Conservation (phyloP, 2,329 filamentous ascomycete species). For the Thermothelomyces thermophilus region DNA sequence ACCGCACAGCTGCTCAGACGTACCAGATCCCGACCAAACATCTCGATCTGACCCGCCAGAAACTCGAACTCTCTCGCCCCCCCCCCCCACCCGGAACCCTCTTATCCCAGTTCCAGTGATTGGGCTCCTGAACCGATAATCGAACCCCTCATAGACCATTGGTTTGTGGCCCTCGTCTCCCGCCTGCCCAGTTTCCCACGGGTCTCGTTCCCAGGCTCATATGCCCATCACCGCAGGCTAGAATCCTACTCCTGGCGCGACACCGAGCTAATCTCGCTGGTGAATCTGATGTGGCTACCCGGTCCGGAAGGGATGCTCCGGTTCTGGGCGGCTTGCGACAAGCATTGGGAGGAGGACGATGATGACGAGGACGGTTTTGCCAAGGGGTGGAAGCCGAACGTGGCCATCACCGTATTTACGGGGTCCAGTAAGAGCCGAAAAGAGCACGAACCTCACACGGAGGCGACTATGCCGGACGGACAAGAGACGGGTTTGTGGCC, state of each 20-base stretch:
- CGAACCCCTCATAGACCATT: slow-evolving; percentile 55
- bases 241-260: slow-evolving; percentile 60
- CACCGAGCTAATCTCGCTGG: slow-evolving; percentile 55
- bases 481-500: no score
- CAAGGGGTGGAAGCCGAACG: slow-evolving; percentile 30
- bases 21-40: slow-evolving; percentile 56
- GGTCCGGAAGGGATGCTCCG: slow-evolving; percentile 56
- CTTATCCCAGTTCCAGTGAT: slow-evolving; percentile 44
- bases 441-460: not conserved
- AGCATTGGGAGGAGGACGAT: slow-evolving; percentile 26
- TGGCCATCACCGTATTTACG: slow-evolving; percentile 43
- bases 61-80: slow-evolving; percentile 59
- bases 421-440: not conserved
- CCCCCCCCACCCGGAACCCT: slow-evolving; percentile 55
- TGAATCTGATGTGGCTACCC: slow-evolving; percentile 59
- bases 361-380: slow-evolving; percentile 12
- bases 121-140: slow-evolving; percentile 51
- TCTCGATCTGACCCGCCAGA: slow-evolving; percentile 59
- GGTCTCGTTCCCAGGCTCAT: slow-evolving; percentile 7
- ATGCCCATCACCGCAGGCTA: slow-evolving; percentile 41
- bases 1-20: not conserved
- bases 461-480: no score
- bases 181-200: no score
- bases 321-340: slow-evolving; percentile 45
- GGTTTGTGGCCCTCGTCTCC: no score